phyloP scores from a whole-genome alignment of 2,329 filamentous ascomycete species.

The Macroventuria anomochaeta region DNA sequence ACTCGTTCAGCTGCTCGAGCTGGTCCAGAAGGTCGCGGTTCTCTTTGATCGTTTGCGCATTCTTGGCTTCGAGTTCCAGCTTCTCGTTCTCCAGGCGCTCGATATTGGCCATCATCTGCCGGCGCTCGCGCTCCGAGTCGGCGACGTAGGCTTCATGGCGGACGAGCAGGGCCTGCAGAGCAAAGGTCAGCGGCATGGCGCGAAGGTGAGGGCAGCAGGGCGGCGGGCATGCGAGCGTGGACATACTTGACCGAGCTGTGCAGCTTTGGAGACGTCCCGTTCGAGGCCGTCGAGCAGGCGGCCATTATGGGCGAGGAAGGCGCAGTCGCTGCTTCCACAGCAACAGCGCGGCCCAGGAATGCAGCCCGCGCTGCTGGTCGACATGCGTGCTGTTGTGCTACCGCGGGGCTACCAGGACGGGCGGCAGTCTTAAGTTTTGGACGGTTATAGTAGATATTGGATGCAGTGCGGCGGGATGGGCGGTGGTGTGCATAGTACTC shows the following conservation, averaged over 20 bases:
- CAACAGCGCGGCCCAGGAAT: slow-evolving; percentile 67
- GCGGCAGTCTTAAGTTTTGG: slow-evolving; percentile 12
- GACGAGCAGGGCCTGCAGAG: slow-evolving; percentile 82
- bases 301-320: slow-evolving; percentile 81
- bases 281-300: slow-evolving; percentile 80
- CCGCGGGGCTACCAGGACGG: slow-evolving; percentile 26
- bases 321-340: slow-evolving; percentile 81
- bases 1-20: slow-evolving; percentile 81
- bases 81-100: slow-evolving; percentile 78
- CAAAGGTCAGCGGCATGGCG: slow-evolving; percentile 68
- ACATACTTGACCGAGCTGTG: slow-evolving; percentile 88
- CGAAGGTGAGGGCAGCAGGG: slow-evolving; percentile 22
- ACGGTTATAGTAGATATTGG: slow-evolving; percentile 11
- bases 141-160: slow-evolving; percentile 95
- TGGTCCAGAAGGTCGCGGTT: slow-evolving; percentile 83
- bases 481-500: slow-evolving; percentile 32
- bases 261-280: slow-evolving; percentile 84
- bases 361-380: slow-evolving; percentile 30
- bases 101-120: slow-evolving; percentile 74
- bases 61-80: slow-evolving; percentile 71
- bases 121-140: slow-evolving; percentile 85
- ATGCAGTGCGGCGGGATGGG: slow-evolving; percentile 9
- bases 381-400: slow-evolving; percentile 26
- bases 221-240: slow-evolving; percentile 35
- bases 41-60: slow-evolving; percentile 79